These are phyloP conservation scores for Marasmius sp. DNA, from an alignment of 1,284 basidiomycete species.

Conservation along the genomic window DNA sequence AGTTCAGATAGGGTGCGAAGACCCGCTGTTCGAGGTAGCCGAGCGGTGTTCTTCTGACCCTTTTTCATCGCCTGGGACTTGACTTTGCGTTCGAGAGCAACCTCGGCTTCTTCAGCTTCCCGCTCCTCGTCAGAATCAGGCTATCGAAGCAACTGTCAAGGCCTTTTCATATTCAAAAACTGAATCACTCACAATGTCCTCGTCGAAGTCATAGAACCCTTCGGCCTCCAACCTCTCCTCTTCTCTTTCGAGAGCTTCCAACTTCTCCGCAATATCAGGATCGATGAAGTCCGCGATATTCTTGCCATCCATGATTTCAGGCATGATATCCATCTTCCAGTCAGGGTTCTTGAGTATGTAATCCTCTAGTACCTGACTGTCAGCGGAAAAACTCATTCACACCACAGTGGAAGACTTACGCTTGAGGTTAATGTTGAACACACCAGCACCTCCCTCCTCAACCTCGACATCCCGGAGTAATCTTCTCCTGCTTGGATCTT, in stretches of 20 bases:
- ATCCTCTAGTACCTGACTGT: slow-evolving; percentile 59
- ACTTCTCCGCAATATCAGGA: slow-evolving; percentile 95
- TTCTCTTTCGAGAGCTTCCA: slow-evolving; percentile 96
- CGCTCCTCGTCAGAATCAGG: slow-evolving; percentile 93
- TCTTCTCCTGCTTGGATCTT: slow-evolving; percentile 71
- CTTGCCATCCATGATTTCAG: slow-evolving; percentile 98
- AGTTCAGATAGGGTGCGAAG: slow-evolving; percentile 89
- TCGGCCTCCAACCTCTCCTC: slow-evolving; percentile 93
- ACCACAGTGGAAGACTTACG: slow-evolving; percentile 48
- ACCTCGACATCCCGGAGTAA: slow-evolving; percentile 81
- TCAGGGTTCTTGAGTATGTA: slow-evolving; percentile 89
- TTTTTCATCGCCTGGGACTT: slow-evolving; percentile 83
- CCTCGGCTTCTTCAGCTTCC: slow-evolving; percentile 68
- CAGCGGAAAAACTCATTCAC: slow-evolving; percentile 11
- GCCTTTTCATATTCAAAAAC: slow-evolving; percentile 6
- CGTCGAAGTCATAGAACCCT: slow-evolving; percentile 92
- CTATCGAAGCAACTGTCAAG: slow-evolving; percentile 33
- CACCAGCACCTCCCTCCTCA: slow-evolving; percentile 84
- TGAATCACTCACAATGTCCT: slow-evolving; percentile 66
- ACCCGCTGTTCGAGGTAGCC: slow-evolving; percentile 84
- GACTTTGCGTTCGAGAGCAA: slow-evolving; percentile 73
- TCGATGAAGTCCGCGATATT: slow-evolving; percentile 99
- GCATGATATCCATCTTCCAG: slow-evolving; percentile 96
- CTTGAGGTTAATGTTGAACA: slow-evolving; percentile 88
- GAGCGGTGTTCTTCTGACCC: slow-evolving; percentile 82